phyloP scores from a whole-genome alignment of 1,284 basidiomycete genomes.

The Trichosporon faecale region DNA sequence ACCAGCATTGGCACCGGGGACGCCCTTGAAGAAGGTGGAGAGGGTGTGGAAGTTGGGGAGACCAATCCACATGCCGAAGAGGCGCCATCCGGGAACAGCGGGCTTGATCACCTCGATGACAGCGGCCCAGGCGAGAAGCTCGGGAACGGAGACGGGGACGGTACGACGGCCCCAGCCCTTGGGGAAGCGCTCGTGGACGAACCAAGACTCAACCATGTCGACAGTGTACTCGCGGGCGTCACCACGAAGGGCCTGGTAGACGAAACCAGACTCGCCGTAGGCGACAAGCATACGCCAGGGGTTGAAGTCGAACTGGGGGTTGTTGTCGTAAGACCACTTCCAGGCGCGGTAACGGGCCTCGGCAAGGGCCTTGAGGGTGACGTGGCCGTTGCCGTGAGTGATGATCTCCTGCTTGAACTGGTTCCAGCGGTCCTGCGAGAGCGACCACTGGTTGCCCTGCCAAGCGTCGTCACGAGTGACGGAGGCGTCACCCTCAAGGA shows the following conservation, averaged over 20 bases:
- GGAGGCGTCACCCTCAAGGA: conserved; percentile 27
- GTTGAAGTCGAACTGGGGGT: conserved; percentile 26
- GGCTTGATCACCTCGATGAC: conserved; percentile 18
- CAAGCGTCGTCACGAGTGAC: conserved; percentile 24
- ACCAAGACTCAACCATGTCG: conserved; percentile 22
- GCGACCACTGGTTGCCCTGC: conserved; percentile 20
- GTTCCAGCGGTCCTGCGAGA: conserved; percentile 14
- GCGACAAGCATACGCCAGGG: conserved; percentile 28
- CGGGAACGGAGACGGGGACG: conserved; percentile 20
- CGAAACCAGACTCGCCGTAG: conserved; percentile 27
- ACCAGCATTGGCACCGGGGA: conserved; percentile 2
- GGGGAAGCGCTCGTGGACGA: conserved; percentile 25
- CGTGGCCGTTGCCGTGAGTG: conserved; percentile 9
- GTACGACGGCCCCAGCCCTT: conserved; percentile 23
- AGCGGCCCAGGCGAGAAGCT: conserved; percentile 22
- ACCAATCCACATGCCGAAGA: conserved; percentile 21
- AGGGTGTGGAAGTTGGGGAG: conserved; percentile 16
- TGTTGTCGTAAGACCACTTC: conserved; percentile 17
- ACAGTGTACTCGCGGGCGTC: conserved; percentile 13
- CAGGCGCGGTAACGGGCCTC: conserved; percentile 20
- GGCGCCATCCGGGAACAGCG: conserved; percentile 23
- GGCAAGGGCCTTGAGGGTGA: conserved; percentile 18
- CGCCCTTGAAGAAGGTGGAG: conserved; percentile 12
- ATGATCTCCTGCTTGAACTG: conserved; percentile 17
- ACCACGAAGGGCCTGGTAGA: conserved; percentile 21